These are phyloP conservation scores for Phytophthora tentaculata DNA, from an alignment of 352 stramenopile genomes.

Conservation along the genomic window DNA sequence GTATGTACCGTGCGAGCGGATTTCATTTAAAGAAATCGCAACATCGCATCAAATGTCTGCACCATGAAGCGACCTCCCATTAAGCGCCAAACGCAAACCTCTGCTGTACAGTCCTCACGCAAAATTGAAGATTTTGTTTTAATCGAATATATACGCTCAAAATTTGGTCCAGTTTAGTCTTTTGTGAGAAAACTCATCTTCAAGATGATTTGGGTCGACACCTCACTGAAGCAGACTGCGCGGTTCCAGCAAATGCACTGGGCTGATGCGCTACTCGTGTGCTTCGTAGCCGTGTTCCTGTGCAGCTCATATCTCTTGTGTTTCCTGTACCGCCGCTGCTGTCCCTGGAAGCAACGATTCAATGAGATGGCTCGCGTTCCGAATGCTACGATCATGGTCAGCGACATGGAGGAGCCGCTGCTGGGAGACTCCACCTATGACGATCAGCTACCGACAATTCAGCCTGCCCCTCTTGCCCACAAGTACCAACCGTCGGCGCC, in stretches of 20 bases:
- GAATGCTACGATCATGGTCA: slow-evolving; percentile 42
- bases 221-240: slow-evolving; percentile 17
- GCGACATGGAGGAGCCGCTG: slow-evolving; percentile 76
- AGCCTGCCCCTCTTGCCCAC: slow-evolving; percentile 52
- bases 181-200: slow-evolving; percentile 13
- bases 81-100: too few species aligned
- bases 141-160: slow-evolving; percentile 1
- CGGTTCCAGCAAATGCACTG: slow-evolving; percentile 39
- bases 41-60: too few species aligned
- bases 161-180: slow-evolving; percentile 11
- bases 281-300: slow-evolving; percentile 52
- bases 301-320: slow-evolving; percentile 58
- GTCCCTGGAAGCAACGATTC: slow-evolving; percentile 12
- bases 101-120: too few species aligned
- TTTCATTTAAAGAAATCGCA: too few species aligned
- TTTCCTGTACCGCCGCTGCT: slow-evolving; percentile 54
- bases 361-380: slow-evolving; percentile 31
- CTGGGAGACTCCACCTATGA: slow-evolving; percentile 53
- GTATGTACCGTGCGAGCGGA: too few species aligned
- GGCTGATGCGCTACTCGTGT: slow-evolving; percentile 47
- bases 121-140: not conserved
- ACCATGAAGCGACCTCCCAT: not conserved
- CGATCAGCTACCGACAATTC: slow-evolving; percentile 40
- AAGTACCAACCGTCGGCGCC: slow-evolving; percentile 73
- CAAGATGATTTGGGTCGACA: slow-evolving; percentile 34